phyloP scores from a whole-genome alignment of 2,329 filamentous ascomycete species.

The Xylariales sp. region DNA sequence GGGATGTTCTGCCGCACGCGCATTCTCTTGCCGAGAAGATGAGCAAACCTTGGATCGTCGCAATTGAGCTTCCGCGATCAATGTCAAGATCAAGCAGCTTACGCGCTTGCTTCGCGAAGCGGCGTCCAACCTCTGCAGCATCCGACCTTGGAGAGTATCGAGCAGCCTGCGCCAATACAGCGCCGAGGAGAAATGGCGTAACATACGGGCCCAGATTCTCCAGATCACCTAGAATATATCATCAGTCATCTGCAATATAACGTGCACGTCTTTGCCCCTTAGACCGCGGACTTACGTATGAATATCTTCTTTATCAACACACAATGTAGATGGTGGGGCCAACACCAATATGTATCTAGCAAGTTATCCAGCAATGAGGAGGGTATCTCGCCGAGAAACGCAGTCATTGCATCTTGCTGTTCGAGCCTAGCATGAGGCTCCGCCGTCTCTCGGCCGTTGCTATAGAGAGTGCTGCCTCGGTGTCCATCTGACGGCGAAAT shows the following conservation, averaged over 20 bases:
- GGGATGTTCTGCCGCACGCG: constrained; percentile 33
- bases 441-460: neutral
- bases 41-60: constrained; percentile 35
- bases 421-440: neutral
- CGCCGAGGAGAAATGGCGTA: neutral
- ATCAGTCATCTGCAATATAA: too few species aligned
- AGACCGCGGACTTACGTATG: neutral
- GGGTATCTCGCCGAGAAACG: constrained; percentile 2
- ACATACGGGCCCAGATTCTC: neutral
- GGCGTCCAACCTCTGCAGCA: neutral
- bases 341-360: constrained; percentile 11
- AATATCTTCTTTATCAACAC: constrained; percentile 19
- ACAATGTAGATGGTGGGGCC: constrained; percentile 14
- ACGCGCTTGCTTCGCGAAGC: constrained; percentile 6
- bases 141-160: neutral
- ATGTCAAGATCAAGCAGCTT: constrained; percentile 20
- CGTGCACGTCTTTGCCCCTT: too few species aligned
- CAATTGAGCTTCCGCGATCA: constrained; percentile 35
- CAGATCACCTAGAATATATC: neutral
- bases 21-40: constrained; percentile 35
- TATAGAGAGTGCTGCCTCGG: neutral
- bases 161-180: neutral
- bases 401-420: neutral
- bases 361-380: constrained; percentile 1
- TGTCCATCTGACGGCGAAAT: neutral